Conservation (phyloP, 225 moss, liverwort and hornwort species). For the Sphagnum contortum region DNA sequence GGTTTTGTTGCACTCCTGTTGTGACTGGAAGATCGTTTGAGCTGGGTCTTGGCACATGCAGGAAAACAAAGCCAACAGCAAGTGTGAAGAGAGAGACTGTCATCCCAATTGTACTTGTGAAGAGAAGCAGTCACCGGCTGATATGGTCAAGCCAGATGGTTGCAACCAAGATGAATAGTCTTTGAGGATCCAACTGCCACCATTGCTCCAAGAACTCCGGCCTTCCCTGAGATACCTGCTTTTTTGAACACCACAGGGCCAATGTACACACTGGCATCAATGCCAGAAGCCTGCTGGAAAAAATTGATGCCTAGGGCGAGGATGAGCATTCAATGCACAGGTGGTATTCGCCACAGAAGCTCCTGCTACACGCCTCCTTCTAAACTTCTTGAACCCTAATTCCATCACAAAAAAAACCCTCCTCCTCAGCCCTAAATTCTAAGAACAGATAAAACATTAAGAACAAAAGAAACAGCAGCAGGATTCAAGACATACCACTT, state of each 20-base stretch:
- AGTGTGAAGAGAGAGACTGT: constrained; percentile 51
- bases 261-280: constrained; percentile 89
- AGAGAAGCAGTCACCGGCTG: constrained; percentile 71
- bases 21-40: constrained; percentile 12
- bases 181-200: constrained; percentile 82
- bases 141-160: constrained; percentile 64
- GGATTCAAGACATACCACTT: no score
- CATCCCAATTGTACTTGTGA: constrained; percentile 79
- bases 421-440: no score
- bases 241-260: constrained; percentile 76
- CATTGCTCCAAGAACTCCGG: constrained; percentile 71
- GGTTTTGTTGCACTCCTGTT: neutral
- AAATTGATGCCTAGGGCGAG: constrained; percentile 79
- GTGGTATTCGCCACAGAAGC: constrained; percentile 57
- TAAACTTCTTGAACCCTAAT: constrained; percentile 23
- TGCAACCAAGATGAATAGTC: constrained; percentile 89
- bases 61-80: constrained; percentile 59
- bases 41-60: constrained; percentile 21
- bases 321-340: constrained; percentile 81
- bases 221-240: constrained; percentile 60
- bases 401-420: neutral
- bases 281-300: constrained; percentile 94
- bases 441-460: no score
- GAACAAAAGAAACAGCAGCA: no score
- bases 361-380: constrained; percentile 91